These are phyloP conservation scores for Ceratocystiopsis sp. DNA, from an alignment of 2,329 filamentous ascomycete genomes.

Conservation along the genomic window DNA sequence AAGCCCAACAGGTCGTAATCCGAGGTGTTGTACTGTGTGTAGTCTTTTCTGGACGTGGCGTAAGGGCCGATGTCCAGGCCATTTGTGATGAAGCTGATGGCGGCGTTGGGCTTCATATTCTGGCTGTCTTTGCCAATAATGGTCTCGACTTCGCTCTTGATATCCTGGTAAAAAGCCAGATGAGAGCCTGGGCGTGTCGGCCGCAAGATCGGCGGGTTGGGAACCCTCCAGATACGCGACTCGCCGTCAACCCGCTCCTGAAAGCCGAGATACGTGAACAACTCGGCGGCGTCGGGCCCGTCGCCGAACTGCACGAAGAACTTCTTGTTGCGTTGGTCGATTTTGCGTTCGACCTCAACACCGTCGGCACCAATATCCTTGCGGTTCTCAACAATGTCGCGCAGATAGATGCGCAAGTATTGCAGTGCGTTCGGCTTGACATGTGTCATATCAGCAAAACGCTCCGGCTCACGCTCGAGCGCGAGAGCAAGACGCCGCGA, in stretches of 20 bases:
- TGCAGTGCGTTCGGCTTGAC: slow-evolving; percentile 23
- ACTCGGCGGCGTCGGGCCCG: slow-evolving; percentile 24
- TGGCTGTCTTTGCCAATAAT: slow-evolving; percentile 15
- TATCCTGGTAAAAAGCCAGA: slow-evolving; percentile 31
- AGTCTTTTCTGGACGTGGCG: not conserved
- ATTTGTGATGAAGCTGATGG: slow-evolving; percentile 8
- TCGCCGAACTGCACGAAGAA: slow-evolving; percentile 35
- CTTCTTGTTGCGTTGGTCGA: slow-evolving; percentile 39
- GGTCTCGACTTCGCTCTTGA: slow-evolving; percentile 29
- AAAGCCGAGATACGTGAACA: slow-evolving; percentile 34
- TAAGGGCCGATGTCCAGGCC: slow-evolving; percentile 9
- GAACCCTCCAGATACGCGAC: slow-evolving; percentile 22
- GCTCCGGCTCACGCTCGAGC: slow-evolving; percentile 26
- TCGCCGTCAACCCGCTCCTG: slow-evolving; percentile 22
- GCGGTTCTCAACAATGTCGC: slow-evolving; percentile 24
- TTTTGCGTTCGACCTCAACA: slow-evolving; percentile 15
- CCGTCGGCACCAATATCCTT: slow-evolving; percentile 9
- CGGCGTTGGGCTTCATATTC: slow-evolving; percentile 13
- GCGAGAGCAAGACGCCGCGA: slow-evolving; percentile 21
- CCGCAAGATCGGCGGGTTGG: slow-evolving; percentile 19
- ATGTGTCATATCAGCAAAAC: slow-evolving; percentile 27
- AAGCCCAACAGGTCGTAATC: slow-evolving; percentile 13
- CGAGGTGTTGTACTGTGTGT: not conserved
- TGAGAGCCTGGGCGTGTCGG: slow-evolving; percentile 22
- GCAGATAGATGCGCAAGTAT: slow-evolving; percentile 34